phyloP scores from a whole-genome alignment of 2,329 filamentous ascomycete species.

The Venturiaceae sp. region DNA sequence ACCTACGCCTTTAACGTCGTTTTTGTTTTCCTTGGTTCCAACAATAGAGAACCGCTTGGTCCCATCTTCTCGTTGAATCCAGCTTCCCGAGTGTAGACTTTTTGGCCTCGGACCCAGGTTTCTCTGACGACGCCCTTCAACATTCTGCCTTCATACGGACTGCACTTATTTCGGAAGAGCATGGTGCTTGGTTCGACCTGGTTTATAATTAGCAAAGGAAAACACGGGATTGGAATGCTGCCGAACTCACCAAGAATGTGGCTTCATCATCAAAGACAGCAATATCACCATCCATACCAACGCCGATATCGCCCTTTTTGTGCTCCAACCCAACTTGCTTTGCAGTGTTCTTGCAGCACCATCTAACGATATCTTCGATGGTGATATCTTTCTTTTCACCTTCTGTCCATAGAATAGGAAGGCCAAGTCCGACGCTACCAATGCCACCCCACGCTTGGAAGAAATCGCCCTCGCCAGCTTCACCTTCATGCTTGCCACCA shows the following conservation, averaged over 20 bases:
- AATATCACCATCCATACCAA: conserved; percentile 81
- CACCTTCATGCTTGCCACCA: conserved; percentile 19
- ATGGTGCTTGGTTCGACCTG: conserved; percentile 57
- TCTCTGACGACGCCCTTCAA: conserved; percentile 71
- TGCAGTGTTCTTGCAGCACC: conserved; percentile 82
- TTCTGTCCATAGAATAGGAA: conserved; percentile 83
- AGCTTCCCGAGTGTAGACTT: conserved; percentile 62
- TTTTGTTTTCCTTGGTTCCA: conserved; percentile 34
- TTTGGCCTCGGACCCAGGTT: conserved; percentile 73
- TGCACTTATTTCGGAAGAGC: conserved; percentile 91
- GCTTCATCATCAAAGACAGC: conserved; percentile 85
- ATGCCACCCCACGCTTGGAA: conserved; percentile 96
- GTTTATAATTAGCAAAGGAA: neutral
- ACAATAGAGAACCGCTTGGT: conserved; percentile 39
- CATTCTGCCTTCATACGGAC: conserved; percentile 74
- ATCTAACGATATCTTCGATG: conserved; percentile 70
- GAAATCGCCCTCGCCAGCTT: conserved; percentile 60
- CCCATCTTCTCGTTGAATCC: conserved; percentile 50
- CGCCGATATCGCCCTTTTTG: conserved; percentile 69
- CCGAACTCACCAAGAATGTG: conserved; percentile 56
- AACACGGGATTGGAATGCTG: neutral
- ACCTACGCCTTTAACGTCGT: neutral
- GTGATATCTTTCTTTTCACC: conserved; percentile 51
- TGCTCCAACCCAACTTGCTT: conserved; percentile 76
- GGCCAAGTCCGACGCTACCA: conserved; percentile 81